Evolutionary conservation across 257 asterid genomes (phyloP).

Genomic region (Nyctanthes arbortristis): DNA sequence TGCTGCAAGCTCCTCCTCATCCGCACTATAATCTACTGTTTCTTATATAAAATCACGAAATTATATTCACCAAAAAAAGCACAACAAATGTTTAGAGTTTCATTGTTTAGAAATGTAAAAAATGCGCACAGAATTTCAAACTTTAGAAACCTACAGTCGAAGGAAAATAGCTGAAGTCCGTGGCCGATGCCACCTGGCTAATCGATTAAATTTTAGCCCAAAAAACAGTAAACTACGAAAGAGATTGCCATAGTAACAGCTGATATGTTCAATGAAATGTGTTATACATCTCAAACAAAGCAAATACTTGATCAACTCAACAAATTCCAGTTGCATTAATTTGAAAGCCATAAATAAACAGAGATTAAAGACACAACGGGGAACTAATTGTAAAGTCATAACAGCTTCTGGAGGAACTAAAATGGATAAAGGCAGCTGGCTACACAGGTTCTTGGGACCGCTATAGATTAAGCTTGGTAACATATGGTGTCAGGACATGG

Average conservation of each 20-base stretch:
- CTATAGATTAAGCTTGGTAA: conserved; percentile 59
- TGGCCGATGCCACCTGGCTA: neutral
- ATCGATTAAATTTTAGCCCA: neutral
- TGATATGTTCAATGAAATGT: conserved; percentile 27
- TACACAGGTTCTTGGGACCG: conserved; percentile 67
- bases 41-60: conserved; percentile 24
- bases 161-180: neutral
- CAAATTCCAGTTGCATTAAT: conserved; percentile 5
- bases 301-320: neutral
- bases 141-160: too few species aligned
- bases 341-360: conserved; percentile 24
- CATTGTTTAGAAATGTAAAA: neutral
- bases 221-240: conserved; percentile 12
- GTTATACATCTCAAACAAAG: neutral
- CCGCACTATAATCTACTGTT: conserved; percentile 18
- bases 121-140: neutral
- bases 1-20: conserved; percentile 27
- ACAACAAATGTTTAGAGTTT: conserved; percentile 15
- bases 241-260: conserved; percentile 1
- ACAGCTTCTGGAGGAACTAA: conserved; percentile 48
- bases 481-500: conserved; percentile 66
- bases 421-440: conserved; percentile 48
- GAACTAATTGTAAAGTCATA: conserved; percentile 1
- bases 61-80: conserved; percentile 23
- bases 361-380: conserved; percentile 42